Conservation (phyloP, 371 early-diverging fungal genomes). For the Fennellomyces sp. region DNA sequence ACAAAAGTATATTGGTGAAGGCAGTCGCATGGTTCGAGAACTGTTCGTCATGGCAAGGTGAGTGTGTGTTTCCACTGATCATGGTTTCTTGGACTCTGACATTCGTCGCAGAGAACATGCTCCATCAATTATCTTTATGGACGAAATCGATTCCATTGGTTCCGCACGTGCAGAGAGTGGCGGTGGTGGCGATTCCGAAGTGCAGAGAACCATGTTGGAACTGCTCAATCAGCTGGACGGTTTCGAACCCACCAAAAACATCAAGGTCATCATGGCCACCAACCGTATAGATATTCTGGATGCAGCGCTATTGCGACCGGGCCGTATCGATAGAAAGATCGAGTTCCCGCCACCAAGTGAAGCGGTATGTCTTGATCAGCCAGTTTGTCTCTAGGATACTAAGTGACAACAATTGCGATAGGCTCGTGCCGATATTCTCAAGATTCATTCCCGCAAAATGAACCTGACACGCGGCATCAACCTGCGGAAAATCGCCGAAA, state of each 20-base stretch:
- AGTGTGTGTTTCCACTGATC: too few relatives aligned
- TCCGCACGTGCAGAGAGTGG: constrained; percentile 98
- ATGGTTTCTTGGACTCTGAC: constrained; percentile 2
- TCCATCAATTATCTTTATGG: constrained; percentile 99
- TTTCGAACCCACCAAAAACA: constrained; percentile 99
- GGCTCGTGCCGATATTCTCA: constrained; percentile 98
- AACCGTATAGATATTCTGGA: constrained; percentile 98
- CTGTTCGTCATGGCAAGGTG: constrained; percentile 99
- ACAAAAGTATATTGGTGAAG: constrained; percentile 98
- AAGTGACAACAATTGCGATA: constrained; percentile 13
- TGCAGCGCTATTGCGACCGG: constrained; percentile 99
- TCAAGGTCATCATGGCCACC: constrained; percentile 82
- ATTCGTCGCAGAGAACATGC: constrained; percentile 84
- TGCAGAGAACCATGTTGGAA: constrained; percentile 99
- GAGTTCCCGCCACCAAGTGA: constrained; percentile 98
- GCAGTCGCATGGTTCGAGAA: constrained; percentile 99
- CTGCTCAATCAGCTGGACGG: constrained; percentile 99
- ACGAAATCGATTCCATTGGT: constrained; percentile 99
- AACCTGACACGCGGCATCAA: constrained; percentile 98
- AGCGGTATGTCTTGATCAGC: constrained; percentile 30
- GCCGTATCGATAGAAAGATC: constrained; percentile 99
- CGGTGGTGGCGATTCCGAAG: constrained; percentile 98
- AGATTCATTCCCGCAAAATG: constrained; percentile 99
- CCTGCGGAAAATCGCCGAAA: constrained; percentile 98
- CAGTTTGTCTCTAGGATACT: neutral